phyloP scores from a whole-genome alignment of 306 rosid genomes.

The Rubus idaeus region DNA sequence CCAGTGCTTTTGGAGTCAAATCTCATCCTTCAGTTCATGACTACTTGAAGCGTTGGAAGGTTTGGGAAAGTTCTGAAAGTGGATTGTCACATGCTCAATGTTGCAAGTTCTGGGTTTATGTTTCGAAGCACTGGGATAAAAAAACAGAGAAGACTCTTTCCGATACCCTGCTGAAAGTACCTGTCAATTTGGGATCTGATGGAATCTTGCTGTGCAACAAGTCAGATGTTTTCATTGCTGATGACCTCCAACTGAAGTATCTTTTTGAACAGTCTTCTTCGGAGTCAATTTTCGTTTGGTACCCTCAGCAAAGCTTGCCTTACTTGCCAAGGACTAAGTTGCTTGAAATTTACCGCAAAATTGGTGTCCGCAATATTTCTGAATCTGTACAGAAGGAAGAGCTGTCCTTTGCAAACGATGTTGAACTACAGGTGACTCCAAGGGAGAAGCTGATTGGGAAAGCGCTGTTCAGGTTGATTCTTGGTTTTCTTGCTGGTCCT shows the following conservation, averaged over 20 bases:
- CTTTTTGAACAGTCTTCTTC: constrained; percentile 41
- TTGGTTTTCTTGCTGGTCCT: constrained; percentile 64
- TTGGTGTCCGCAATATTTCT: constrained; percentile 61
- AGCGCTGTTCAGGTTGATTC: constrained; percentile 54
- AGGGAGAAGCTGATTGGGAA: constrained; percentile 29
- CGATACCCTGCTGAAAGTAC: constrained; percentile 49
- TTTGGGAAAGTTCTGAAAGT: constrained; percentile 52
- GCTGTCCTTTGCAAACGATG: constrained; percentile 16
- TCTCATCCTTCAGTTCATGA: constrained; percentile 49
- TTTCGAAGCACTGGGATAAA: constrained; percentile 35
- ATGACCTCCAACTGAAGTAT: constrained; percentile 61
- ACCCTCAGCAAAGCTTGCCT: constrained; percentile 45
- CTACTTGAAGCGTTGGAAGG: constrained; percentile 60
- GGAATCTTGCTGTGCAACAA: constrained; percentile 45
- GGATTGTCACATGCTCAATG: constrained; percentile 44
- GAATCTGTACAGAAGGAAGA: constrained; percentile 50
- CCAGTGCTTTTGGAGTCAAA: constrained; percentile 37
- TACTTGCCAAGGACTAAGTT: constrained; percentile 33
- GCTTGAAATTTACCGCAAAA: constrained; percentile 46
- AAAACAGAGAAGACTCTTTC: constrained; percentile 31
- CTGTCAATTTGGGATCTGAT: constrained; percentile 35
- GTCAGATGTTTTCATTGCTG: constrained; percentile 54
- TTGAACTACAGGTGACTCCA: constrained; percentile 25
- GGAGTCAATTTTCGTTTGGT: constrained; percentile 65
- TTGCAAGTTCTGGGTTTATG: constrained; percentile 59